A percentile compares a stretch with the other conserved stretches of the same genome.
Conservation (phyloP, 176 grass and related monocot species). For the Musa beccarii region DNA sequence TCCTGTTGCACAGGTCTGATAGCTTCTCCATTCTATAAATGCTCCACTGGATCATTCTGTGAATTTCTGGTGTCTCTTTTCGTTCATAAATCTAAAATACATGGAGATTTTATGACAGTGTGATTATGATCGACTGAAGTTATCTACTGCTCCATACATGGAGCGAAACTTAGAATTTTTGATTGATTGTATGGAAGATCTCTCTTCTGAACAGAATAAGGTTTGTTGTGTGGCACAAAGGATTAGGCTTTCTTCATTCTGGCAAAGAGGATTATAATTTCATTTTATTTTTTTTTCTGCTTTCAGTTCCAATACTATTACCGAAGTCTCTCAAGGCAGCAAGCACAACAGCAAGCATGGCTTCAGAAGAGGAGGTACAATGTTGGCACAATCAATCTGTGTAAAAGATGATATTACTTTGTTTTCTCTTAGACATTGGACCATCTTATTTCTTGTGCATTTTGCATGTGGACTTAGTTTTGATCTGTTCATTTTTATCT, state of each 20-base stretch:
- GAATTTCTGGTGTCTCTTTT: neutral
- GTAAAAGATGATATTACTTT: neutral
- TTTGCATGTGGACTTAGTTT: neutral
- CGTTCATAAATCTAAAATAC: neutral
- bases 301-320: slow-evolving; percentile 99
- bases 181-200: slow-evolving; percentile 99
- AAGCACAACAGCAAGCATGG: slow-evolving; percentile 91
- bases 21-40: slow-evolving; percentile 11
- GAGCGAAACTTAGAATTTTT: slow-evolving; percentile 97
- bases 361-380: slow-evolving; percentile 90
- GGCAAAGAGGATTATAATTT: neutral
- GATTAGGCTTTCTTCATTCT: neutral
- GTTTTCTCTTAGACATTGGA: neutral
- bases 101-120: slow-evolving; percentile 41
- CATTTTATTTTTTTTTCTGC: slow-evolving; percentile 5
- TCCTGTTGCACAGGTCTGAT: slow-evolving; percentile 62
- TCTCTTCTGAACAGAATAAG: slow-evolving; percentile 92
- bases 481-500: no score
- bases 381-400: neutral
- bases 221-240: slow-evolving; percentile 16
- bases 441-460: neutral
- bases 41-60: neutral
- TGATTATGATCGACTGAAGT: slow-evolving; percentile 86
- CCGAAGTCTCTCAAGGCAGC: slow-evolving; percentile 79
- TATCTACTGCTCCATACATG: slow-evolving; percentile 93